These are phyloP conservation scores for Pilasporangium apinafurcum DNA, from an alignment of 352 stramenopile genomes.

Conservation along the genomic window DNA sequence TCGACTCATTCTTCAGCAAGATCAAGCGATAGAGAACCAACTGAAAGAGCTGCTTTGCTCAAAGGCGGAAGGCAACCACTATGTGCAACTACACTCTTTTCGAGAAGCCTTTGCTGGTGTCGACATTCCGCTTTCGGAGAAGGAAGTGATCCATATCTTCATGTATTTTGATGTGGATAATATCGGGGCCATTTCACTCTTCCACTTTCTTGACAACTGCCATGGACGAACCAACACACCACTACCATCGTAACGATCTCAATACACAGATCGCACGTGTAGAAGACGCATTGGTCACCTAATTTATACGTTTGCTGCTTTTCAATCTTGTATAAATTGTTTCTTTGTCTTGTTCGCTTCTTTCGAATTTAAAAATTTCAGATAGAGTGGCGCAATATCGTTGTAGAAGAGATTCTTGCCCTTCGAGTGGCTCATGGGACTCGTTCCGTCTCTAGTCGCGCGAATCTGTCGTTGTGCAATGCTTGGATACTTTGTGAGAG, in stretches of 20 bases:
- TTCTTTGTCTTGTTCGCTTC: slow-evolving; percentile 54
- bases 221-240: slow-evolving; percentile 10
- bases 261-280: slow-evolving; percentile 3
- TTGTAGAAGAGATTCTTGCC: slow-evolving; percentile 60
- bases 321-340: slow-evolving; percentile 7
- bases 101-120: slow-evolving; percentile 12
- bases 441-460: not conserved
- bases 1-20: slow-evolving; percentile 10
- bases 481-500: too few relatives aligned
- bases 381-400: slow-evolving; percentile 65
- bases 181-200: slow-evolving; percentile 48
- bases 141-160: slow-evolving; percentile 69
- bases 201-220: slow-evolving; percentile 32
- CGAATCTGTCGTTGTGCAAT: too few relatives aligned
- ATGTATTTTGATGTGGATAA: slow-evolving; percentile 72
- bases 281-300: too few relatives aligned
- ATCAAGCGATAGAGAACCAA: slow-evolving; percentile 3
- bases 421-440: slow-evolving; percentile 2
- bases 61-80: slow-evolving; percentile 7
- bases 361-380: slow-evolving; percentile 67
- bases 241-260: slow-evolving; percentile 7
- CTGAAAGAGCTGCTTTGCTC: slow-evolving; percentile 3
- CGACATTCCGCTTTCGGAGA: slow-evolving; percentile 18
- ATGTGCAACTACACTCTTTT: slow-evolving; percentile 50
- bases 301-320: too few relatives aligned